These are phyloP conservation scores for Penicillium crustosum DNA, from an alignment of 2,329 filamentous ascomycete species.

Conservation along the genomic window DNA sequence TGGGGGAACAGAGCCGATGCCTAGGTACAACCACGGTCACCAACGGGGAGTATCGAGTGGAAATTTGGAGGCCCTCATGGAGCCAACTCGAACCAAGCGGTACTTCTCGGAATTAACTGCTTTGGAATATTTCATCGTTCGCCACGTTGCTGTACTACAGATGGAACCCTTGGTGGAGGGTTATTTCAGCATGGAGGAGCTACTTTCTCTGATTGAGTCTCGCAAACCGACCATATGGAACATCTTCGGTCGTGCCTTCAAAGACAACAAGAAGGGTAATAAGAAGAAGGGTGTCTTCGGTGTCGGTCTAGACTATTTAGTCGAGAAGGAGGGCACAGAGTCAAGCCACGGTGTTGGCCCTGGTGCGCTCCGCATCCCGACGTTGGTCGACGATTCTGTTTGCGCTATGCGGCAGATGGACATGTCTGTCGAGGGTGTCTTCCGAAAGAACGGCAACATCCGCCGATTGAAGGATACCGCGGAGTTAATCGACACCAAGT, in stretches of 20 bases:
- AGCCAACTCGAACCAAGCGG: slow-evolving; percentile 64
- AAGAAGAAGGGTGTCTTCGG: slow-evolving; percentile 97
- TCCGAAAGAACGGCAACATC: slow-evolving; percentile 99
- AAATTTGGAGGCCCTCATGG: slow-evolving; percentile 48
- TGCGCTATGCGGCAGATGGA: slow-evolving; percentile 98
- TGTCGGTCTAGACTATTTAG: slow-evolving; percentile 80
- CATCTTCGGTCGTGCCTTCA: slow-evolving; percentile 95
- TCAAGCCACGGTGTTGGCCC: slow-evolving; percentile 97
- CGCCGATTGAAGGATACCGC: slow-evolving; percentile 85
- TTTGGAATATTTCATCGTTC: slow-evolving; percentile 94
- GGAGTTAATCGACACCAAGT: slow-evolving; percentile 81
- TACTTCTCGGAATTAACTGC: slow-evolving; percentile 97
- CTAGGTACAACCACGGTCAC: slow-evolving; percentile 67
- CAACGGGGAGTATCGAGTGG: slow-evolving; percentile 65
- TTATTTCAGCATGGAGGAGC: slow-evolving; percentile 89
- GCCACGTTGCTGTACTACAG: slow-evolving; percentile 88
- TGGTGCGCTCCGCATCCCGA: slow-evolving; percentile 83
- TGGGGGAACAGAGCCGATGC: slow-evolving; percentile 58
- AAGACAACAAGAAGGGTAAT: slow-evolving; percentile 65
- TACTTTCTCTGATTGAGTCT: slow-evolving; percentile 88
- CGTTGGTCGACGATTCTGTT: slow-evolving; percentile 92
- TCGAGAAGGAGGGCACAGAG: slow-evolving; percentile 91
- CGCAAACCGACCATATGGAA: slow-evolving; percentile 96
- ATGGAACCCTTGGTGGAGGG: slow-evolving; percentile 91
- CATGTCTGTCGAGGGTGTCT: slow-evolving; percentile 96